Evolutionary conservation across 306 rosid genomes (phyloP).

Genomic region (Bauhinia variegata): DNA sequence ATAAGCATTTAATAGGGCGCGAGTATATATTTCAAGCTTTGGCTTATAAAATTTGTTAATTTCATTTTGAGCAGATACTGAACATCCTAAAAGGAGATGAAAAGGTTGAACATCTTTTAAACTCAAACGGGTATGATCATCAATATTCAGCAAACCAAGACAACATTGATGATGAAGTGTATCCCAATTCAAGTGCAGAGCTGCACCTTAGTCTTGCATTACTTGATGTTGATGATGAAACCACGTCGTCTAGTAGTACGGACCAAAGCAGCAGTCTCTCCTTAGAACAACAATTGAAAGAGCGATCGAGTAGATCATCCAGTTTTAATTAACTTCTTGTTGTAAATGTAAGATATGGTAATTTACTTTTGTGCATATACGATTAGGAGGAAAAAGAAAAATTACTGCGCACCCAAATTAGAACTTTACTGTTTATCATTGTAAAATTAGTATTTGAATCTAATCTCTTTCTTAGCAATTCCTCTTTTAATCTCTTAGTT

Average conservation of each 20-base stretch:
- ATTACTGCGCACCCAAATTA: constrained; percentile 38
- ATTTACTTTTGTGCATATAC: constrained; percentile 34
- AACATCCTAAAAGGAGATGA: constrained; percentile 67
- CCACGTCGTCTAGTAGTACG: constrained; percentile 54
- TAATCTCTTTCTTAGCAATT: too few species aligned
- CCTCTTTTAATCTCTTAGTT: too few species aligned
- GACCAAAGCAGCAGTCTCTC: constrained; percentile 48
- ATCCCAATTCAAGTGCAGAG: constrained; percentile 78
- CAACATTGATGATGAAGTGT: constrained; percentile 85
- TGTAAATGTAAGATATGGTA: background rate
- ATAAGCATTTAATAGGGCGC: too few species aligned
- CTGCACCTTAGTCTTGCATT: constrained; percentile 75
- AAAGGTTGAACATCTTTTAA: constrained; percentile 38
- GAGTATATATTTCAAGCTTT: background rate
- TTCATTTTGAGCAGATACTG: constrained; percentile 54
- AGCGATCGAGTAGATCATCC: constrained; percentile 78
- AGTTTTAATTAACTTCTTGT: constrained; percentile 71
- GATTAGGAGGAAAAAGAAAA: constrained; percentile 20
- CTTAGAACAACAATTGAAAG: constrained; percentile 57
- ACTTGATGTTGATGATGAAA: constrained; percentile 65
- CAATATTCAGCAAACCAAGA: constrained; percentile 54
- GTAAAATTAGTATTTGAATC: too few species aligned
- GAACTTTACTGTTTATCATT: too few species aligned
- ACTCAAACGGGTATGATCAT: constrained; percentile 9
- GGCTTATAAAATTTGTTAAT: constrained; percentile 8